Evolutionary conservation across 2,329 filamentous ascomycete species (phyloP).

Genomic region (Fonsecaea erecta): DNA sequence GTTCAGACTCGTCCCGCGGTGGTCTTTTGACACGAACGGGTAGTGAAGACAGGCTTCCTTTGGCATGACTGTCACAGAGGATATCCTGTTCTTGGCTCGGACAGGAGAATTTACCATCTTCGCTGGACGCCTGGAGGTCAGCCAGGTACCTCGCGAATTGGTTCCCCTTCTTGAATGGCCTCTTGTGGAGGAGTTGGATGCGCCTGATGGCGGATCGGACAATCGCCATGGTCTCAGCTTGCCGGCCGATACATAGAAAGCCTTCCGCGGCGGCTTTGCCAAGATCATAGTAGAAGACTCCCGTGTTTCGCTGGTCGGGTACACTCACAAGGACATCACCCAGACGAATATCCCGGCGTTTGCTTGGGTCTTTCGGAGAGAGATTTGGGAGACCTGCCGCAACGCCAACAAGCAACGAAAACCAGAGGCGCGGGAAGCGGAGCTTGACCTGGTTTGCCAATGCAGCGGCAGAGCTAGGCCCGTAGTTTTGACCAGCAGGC

Average conservation of each 20-base stretch:
- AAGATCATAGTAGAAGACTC: conserved; percentile 42
- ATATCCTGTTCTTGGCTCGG: not conserved
- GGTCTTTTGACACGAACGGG: not conserved
- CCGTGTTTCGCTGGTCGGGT: conserved; percentile 30
- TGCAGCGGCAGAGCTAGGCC: conserved; percentile 42
- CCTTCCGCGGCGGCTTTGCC: conserved; percentile 37
- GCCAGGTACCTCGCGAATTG: not conserved
- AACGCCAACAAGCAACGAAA: conserved; percentile 53
- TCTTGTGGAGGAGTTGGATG: conserved; percentile 28
- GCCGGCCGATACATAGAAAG: conserved; percentile 34
- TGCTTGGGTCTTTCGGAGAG: not conserved
- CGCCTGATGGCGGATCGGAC: conserved; percentile 30
- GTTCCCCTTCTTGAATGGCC: conserved; percentile 21
- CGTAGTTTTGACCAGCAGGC: conserved; percentile 37
- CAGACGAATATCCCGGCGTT: conserved; percentile 37
- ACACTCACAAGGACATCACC: conserved; percentile 38
- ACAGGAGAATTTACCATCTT: not conserved
- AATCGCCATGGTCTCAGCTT: conserved; percentile 31
- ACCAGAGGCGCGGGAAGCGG: conserved; percentile 39
- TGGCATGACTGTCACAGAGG: not conserved
- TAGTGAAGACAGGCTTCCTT: conserved; percentile 5
- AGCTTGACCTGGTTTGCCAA: conserved; percentile 41
- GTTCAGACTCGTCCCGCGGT: not conserved
- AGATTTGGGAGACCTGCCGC: conserved; percentile 43
- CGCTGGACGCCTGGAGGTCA: not conserved